phyloP scores from a whole-genome alignment of 2,329 filamentous ascomycete genomes.

The Coniochaeta sp. region DNA sequence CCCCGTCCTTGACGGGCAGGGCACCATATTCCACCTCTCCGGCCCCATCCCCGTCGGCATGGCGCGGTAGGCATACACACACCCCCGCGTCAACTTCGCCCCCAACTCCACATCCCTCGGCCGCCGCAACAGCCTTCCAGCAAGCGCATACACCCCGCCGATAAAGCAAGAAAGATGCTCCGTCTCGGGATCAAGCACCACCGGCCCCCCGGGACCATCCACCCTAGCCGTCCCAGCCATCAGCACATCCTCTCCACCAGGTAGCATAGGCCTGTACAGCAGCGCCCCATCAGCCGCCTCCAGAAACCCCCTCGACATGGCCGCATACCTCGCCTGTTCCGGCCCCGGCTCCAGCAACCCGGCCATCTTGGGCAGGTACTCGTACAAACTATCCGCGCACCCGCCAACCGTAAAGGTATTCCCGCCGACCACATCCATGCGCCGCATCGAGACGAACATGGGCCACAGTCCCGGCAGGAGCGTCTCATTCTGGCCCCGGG shows the following conservation, averaged over 20 bases:
- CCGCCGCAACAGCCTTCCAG: constrained; percentile 50
- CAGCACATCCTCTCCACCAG: constrained; percentile 49
- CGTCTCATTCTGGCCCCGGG: constrained; percentile 49
- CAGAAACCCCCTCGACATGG: constrained; percentile 56
- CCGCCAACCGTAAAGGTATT: constrained; percentile 25
- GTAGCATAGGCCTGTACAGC: constrained; percentile 58
- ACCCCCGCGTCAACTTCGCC: constrained; percentile 50
- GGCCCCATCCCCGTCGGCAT: constrained; percentile 50
- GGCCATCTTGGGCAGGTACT: constrained; percentile 43
- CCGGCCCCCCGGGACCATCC: constrained; percentile 14
- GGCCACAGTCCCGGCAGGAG: constrained; percentile 69
- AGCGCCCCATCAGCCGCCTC: constrained; percentile 50
- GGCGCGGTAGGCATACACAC: constrained; percentile 52
- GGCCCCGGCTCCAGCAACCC: constrained; percentile 37
- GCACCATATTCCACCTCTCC: constrained; percentile 27
- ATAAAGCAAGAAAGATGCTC: constrained; percentile 63
- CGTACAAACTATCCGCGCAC: constrained; percentile 34
- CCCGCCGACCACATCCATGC: constrained; percentile 30
- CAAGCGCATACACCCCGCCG: constrained; percentile 63
- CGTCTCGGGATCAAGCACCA: constrained; percentile 20
- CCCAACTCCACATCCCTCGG: constrained; percentile 47
- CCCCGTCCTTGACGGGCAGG: constrained; percentile 29
- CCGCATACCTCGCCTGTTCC: constrained; percentile 42
- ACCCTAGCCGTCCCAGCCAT: constrained; percentile 39
- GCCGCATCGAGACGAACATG: constrained; percentile 50